Evolutionary conservation across 2,329 filamentous ascomycete species (phyloP).

Genomic region (Pezicula radicicola): DNA sequence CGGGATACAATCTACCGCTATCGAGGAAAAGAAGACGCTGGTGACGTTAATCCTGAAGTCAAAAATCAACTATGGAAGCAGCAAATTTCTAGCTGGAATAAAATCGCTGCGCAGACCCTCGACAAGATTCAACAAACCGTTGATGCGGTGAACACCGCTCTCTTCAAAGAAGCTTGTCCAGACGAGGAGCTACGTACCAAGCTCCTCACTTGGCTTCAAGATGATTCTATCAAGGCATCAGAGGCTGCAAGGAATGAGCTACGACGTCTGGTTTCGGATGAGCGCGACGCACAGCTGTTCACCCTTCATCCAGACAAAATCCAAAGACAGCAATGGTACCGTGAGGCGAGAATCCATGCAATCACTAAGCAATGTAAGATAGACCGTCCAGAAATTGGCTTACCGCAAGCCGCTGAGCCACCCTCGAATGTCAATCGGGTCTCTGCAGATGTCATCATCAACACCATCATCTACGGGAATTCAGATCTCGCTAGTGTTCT

Average conservation of each 20-base stretch:
- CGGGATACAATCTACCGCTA: conserved; percentile 6
- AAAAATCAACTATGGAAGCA: conserved; percentile 12
- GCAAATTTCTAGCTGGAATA: conserved; percentile 9
- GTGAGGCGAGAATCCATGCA: conserved; percentile 3
- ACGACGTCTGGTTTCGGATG: conserved; percentile 8
- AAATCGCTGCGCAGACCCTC: conserved; percentile 7
- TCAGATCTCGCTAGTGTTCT: conserved; percentile 5
- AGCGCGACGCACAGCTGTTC: conserved; percentile 7
- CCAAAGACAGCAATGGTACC: background rate
- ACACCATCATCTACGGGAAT: conserved; percentile 1
- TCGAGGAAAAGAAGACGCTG: conserved; percentile 10
- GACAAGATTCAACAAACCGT: conserved; percentile 8
- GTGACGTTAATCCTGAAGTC: conserved; percentile 12
- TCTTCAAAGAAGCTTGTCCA: conserved; percentile 11
- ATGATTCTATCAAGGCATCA: conserved; percentile 7
- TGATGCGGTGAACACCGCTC: conserved; percentile 1
- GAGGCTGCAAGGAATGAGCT: conserved; percentile 10
- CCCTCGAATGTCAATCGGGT: conserved; percentile 1
- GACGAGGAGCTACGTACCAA: conserved; percentile 9
- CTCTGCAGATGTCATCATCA: background rate
- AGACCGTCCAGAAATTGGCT: background rate
- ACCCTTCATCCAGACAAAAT: conserved; percentile 10
- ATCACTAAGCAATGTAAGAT: conserved; percentile 1
- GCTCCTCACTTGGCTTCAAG: conserved; percentile 11
- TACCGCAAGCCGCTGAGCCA: conserved; percentile 2